Evolutionary conservation across 805 yeast genomes (phyloP).

Genomic region (Candida berthetii): DNA sequence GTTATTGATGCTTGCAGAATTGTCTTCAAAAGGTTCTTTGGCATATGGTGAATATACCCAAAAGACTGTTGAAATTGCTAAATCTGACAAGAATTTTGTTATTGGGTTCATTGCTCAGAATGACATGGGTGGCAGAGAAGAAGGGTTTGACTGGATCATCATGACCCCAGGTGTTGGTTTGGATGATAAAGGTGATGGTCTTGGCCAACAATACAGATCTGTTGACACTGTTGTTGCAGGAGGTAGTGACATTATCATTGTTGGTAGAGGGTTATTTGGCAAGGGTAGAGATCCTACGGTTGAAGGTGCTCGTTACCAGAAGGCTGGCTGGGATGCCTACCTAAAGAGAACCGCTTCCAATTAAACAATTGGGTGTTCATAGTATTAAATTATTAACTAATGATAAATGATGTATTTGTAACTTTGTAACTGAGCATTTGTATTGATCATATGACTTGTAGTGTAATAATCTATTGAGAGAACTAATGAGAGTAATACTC

Average conservation of each 20-base stretch:
- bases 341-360: conserved; percentile 26
- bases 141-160: conserved; percentile 90
- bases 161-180: conserved; percentile 99
- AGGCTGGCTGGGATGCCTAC: conserved; percentile 96
- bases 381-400: too few species aligned
- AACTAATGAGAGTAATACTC: too few species aligned
- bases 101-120: conserved; percentile 95
- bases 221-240: conserved; percentile 76
- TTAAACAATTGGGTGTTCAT: too few species aligned
- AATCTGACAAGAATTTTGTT: conserved; percentile 80
- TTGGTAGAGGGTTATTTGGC: conserved; percentile 96
- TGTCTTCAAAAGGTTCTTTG: conserved; percentile 88
- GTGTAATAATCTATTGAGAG: too few species aligned
- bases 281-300: conserved; percentile 86
- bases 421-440: too few species aligned
- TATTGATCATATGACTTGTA: too few species aligned
- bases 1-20: conserved; percentile 89
- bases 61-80: conserved; percentile 86
- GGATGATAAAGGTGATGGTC: conserved; percentile 91
- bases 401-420: not conserved
- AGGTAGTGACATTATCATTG: conserved; percentile 94
- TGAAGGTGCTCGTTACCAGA: conserved; percentile 84
- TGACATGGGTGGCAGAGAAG: conserved; percentile 76
- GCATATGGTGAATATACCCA: conserved; percentile 90
- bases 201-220: conserved; percentile 96